These are phyloP conservation scores for Chaetomium tenue DNA, from an alignment of 495 filamentous ascomycete species.

Conservation along the genomic window DNA sequence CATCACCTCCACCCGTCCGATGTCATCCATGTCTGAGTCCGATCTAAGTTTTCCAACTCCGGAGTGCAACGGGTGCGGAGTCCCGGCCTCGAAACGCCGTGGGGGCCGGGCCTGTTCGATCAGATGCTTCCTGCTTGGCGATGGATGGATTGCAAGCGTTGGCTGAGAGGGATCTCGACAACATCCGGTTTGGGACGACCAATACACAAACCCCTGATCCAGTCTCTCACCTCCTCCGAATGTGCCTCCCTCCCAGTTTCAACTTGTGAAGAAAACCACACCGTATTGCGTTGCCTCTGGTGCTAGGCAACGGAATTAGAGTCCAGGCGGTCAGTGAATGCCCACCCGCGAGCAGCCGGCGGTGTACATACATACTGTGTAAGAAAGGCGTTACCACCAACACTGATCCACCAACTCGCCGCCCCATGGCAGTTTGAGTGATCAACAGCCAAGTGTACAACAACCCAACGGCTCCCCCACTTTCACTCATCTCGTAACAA, in stretches of 20 bases:
- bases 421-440: neutral
- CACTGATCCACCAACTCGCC: neutral
- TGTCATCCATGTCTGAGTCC: too few relatives aligned
- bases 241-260: too few relatives aligned
- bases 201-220: too few relatives aligned
- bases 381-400: neutral
- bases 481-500: neutral
- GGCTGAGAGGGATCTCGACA: too few relatives aligned
- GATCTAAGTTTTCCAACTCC: too few relatives aligned
- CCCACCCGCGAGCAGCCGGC: neutral
- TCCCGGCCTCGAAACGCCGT: too few relatives aligned
- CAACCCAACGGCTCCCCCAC: neutral
- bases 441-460: neutral
- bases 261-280: neutral
- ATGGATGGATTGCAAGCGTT: too few relatives aligned
- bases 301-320: neutral
- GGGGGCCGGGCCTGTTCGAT: too few relatives aligned
- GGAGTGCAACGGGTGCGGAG: too few relatives aligned
- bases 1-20: neutral
- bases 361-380: neutral
- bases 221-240: too few relatives aligned
- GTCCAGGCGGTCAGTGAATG: neutral
- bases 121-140: too few relatives aligned
- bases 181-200: too few relatives aligned
- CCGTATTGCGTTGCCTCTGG: neutral